These are phyloP conservation scores for Phoenix roebelenii DNA, from an alignment of 176 grass and related monocot genomes.

Conservation along the genomic window DNA sequence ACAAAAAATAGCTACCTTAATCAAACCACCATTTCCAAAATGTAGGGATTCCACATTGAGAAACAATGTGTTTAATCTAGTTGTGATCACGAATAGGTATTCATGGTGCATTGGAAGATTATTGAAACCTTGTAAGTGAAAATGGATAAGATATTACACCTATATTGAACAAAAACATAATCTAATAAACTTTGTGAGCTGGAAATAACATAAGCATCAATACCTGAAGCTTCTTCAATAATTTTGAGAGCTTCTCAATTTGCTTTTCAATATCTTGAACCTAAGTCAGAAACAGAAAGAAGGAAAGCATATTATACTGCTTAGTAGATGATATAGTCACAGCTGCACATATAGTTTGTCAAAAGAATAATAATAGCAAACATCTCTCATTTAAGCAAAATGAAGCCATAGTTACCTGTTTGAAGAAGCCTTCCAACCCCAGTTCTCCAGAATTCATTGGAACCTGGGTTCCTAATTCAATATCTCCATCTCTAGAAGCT, in stretches of 20 bases:
- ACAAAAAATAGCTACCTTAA: neutral
- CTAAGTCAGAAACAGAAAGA: constrained; percentile 26
- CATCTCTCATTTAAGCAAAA: no score
- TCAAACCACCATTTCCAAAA: constrained; percentile 3
- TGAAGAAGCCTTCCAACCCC: constrained; percentile 63
- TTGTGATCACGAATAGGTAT: no score
- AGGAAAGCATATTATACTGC: neutral
- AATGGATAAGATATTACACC: no score
- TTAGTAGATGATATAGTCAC: no score
- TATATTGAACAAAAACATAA: no score
- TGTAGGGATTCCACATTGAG: neutral
- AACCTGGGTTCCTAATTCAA: constrained; percentile 65
- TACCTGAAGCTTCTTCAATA: constrained; percentile 81
- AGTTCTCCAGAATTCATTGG: constrained; percentile 32
- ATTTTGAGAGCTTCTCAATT: constrained; percentile 50
- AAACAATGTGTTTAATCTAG: no score
- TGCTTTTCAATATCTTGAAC: constrained; percentile 63
- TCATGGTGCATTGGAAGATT: no score
- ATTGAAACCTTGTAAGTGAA: no score
- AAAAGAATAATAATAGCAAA: neutral
- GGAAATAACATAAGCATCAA: neutral
- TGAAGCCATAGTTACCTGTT: constrained; percentile 31
- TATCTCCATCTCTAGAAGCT: constrained; percentile 31
- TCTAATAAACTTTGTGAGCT: no score
- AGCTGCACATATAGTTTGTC: constrained; percentile 1